These are phyloP conservation scores for Daedalea quercina DNA, from an alignment of 768 basidiomycete species.

Conservation along the genomic window DNA sequence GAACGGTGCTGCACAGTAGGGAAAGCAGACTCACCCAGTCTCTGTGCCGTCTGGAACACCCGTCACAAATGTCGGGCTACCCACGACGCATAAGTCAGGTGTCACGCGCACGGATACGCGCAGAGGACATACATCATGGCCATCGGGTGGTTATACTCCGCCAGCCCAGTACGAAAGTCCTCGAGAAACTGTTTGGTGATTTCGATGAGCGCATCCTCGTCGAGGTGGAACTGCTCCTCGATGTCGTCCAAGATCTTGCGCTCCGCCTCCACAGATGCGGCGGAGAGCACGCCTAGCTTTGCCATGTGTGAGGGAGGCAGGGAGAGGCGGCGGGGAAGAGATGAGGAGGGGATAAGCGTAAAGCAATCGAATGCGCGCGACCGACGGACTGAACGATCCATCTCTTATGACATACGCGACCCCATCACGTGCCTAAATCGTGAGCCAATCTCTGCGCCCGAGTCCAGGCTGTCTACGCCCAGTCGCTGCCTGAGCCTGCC, in stretches of 20 bases:
- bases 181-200: slow-evolving; percentile 77
- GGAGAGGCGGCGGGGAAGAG: slow-evolving; percentile 4
- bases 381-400: not conserved
- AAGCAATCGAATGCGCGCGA: not conserved
- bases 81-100: slow-evolving; percentile 2
- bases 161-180: slow-evolving; percentile 73
- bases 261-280: slow-evolving; percentile 26
- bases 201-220: slow-evolving; percentile 49
- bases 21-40: slow-evolving; percentile 55
- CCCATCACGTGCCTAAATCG: not conserved
- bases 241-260: slow-evolving; percentile 56
- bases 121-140: slow-evolving; percentile 75
- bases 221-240: slow-evolving; percentile 66
- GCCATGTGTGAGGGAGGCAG: slow-evolving; percentile 23
- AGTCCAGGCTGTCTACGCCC: not conserved
- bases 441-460: not conserved
- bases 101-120: not conserved
- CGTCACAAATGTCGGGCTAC: slow-evolving; percentile 90
- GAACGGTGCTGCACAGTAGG: not conserved
- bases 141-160: slow-evolving; percentile 70
- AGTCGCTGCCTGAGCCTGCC: too few species aligned
- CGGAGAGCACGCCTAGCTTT: slow-evolving; percentile 33
- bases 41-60: slow-evolving; percentile 92
- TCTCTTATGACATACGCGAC: slow-evolving; percentile 3
- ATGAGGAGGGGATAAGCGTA: not conserved